phyloP scores from a whole-genome alignment of 2,329 filamentous ascomycete genomes.

The Ophiostoma sp. region DNA sequence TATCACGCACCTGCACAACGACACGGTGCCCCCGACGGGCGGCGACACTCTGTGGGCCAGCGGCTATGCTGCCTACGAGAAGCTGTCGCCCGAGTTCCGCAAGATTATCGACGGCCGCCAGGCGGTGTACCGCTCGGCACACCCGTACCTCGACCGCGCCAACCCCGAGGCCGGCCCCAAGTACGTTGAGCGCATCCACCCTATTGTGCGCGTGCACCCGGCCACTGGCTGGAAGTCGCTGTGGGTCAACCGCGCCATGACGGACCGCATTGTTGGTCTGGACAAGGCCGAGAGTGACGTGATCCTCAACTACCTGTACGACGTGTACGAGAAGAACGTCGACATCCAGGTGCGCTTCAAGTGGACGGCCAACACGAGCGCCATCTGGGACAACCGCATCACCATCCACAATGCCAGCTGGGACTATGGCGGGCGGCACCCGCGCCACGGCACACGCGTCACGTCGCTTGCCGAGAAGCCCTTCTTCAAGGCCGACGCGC shows the following conservation, averaged over 20 bases:
- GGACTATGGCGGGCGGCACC: constrained; percentile 64
- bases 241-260: constrained; percentile 67
- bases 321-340: constrained; percentile 63
- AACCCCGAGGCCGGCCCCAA: constrained; percentile 57
- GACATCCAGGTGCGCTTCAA: constrained; percentile 69
- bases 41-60: constrained; percentile 70
- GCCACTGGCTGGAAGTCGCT: constrained; percentile 68
- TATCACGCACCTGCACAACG: constrained; percentile 65
- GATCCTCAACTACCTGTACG: constrained; percentile 60
- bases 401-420: constrained; percentile 70
- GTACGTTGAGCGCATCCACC: constrained; percentile 62
- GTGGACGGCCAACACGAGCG: constrained; percentile 63
- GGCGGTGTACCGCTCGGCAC: constrained; percentile 61
- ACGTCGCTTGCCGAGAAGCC: constrained; percentile 67
- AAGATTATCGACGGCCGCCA: constrained; percentile 62
- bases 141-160: constrained; percentile 61
- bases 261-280: constrained; percentile 61
- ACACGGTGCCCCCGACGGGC: constrained; percentile 58
- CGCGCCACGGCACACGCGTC: constrained; percentile 66
- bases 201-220: constrained; percentile 64
- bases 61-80: constrained; percentile 67
- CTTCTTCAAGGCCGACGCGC: constrained; percentile 58
- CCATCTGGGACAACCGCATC: constrained; percentile 67
- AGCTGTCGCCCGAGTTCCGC: constrained; percentile 64
- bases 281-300: constrained; percentile 64